Conservation (phyloP, 164 flowering plant genomes). For the Stephania cephalantha region DNA sequence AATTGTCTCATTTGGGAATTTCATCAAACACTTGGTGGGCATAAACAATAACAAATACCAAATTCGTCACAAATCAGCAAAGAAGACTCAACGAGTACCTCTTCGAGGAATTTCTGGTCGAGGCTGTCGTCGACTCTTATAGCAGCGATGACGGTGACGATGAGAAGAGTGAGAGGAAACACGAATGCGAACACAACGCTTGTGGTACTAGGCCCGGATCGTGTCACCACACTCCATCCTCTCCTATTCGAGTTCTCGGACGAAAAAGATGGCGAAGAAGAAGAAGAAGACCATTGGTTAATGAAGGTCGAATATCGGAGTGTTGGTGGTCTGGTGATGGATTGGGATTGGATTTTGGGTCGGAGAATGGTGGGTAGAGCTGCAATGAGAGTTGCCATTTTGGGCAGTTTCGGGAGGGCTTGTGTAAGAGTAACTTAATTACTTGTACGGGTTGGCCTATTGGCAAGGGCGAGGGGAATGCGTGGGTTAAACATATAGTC, state of each 20-base stretch:
- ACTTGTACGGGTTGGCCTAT: too few species aligned
- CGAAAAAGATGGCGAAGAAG: not conserved
- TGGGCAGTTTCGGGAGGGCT: not conserved
- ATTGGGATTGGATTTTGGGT: not conserved
- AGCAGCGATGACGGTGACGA: slow-evolving; percentile 60
- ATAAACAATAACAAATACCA: not conserved
- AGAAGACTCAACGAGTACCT: slow-evolving; percentile 34
- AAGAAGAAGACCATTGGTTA: not conserved
- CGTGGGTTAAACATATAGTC: too few species aligned
- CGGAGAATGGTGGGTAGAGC: not conserved
- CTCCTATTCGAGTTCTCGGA: slow-evolving; percentile 6
- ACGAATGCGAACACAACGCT: slow-evolving; percentile 55
- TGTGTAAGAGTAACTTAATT: too few species aligned
- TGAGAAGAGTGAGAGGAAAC: slow-evolving; percentile 67
- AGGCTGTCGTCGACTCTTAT: slow-evolving; percentile 69
- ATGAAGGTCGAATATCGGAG: too few species aligned
- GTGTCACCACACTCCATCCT: slow-evolving; percentile 14
- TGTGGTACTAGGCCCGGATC: slow-evolving; percentile 20
- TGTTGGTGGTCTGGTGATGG: not conserved
- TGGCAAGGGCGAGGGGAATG: too few species aligned
- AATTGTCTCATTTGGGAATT: not conserved
- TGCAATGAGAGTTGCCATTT: slow-evolving; percentile 6
- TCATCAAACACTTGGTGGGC: not conserved
- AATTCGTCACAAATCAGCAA: not conserved
- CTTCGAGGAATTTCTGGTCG: slow-evolving; percentile 66